Conservation (phyloP, 805 yeast species). For the Deakozyma indianensis region DNA sequence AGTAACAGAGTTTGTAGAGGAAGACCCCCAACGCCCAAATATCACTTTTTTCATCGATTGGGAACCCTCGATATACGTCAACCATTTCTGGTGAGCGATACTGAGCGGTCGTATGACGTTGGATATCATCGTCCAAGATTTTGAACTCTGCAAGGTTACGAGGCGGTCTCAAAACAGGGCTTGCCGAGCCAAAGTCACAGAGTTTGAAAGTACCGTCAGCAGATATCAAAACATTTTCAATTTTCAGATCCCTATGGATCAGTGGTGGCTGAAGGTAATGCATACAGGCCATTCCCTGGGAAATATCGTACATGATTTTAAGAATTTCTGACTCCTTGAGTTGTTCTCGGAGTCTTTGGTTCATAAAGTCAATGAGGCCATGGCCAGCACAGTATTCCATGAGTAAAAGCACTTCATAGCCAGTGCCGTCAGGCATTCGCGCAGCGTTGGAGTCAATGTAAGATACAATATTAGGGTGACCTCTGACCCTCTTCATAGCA, state of each 20-base stretch:
- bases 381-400: constrained; percentile 93
- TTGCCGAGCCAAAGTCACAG: constrained; percentile 89
- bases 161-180: constrained; percentile 60
- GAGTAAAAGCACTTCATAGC: constrained; percentile 75
- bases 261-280: constrained; percentile 53
- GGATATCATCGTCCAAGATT: constrained; percentile 66
- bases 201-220: constrained; percentile 61
- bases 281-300: constrained; percentile 72
- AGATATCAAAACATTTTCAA: constrained; percentile 75
- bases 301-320: constrained; percentile 70
- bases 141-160: constrained; percentile 60
- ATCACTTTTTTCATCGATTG: constrained; percentile 85
- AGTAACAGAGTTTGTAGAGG: constrained; percentile 77
- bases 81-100: constrained; percentile 95
- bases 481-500: constrained; percentile 82
- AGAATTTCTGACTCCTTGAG: constrained; percentile 63
- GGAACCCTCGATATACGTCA: constrained; percentile 66
- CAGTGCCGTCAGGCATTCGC: constrained; percentile 33
- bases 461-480: constrained; percentile 67
- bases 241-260: constrained; percentile 86
- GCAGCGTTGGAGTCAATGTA: constrained; percentile 95
- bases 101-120: constrained; percentile 90
- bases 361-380: constrained; percentile 76
- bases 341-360: constrained; percentile 65
- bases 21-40: constrained; percentile 96